Evolutionary conservation across 1,284 basidiomycete species (phyloP), one percentile per base, ranked within the genome.

Genomic region (Ustilago cynodontis): DNA sequence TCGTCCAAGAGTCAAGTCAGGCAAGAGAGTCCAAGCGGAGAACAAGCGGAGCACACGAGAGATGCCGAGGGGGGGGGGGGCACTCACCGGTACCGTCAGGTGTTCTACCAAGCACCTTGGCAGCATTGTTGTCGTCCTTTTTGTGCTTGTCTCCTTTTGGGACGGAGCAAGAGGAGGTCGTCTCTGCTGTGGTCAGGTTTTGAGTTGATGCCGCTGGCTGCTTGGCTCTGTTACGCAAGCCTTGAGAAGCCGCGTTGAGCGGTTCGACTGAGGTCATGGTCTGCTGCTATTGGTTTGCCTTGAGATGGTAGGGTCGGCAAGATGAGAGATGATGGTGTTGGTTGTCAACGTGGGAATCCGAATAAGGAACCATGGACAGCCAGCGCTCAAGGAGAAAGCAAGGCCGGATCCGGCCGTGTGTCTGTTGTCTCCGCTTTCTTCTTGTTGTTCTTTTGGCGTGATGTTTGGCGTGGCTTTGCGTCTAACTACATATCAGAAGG

Each of bases 31-130:
- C 22, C 24, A 9, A 24, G n/a, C 22, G 3, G 11, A 26, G 47
- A 26, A 7, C 16, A 28, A 10, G 29, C n/a, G n/a, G 18, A 37
- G 20, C 24, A 56, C 24, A 43, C 24, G 3, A 11, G 3, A 11
- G 37, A 28, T 43, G 24, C 54, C 16, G 39, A 39, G 47, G n/a
- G n/a, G n/a, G n/a, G n/a, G n/a, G n/a, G n/a, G n/a, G n/a, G n/a
- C n/a, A 67, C 73, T 57, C 59, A 76, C 73, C 68, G 50, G 73
- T 76, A 55, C 73, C 73, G 50, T 76, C 73, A 13, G 73, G 67
- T 31, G 73, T 71, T 45, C 73, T 71, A n/a, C 73, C 73, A 39
- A 76, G 67, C 22, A 76, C 64, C 16, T 69, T 76, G n/a, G 56
- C 33, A n/a, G 45, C 28, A 9, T 35, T 16, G n/a, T 35, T 16